These are phyloP conservation scores for Backusella luteola DNA, from an alignment of 192 early-diverging fungal species.

Conservation along the genomic window DNA sequence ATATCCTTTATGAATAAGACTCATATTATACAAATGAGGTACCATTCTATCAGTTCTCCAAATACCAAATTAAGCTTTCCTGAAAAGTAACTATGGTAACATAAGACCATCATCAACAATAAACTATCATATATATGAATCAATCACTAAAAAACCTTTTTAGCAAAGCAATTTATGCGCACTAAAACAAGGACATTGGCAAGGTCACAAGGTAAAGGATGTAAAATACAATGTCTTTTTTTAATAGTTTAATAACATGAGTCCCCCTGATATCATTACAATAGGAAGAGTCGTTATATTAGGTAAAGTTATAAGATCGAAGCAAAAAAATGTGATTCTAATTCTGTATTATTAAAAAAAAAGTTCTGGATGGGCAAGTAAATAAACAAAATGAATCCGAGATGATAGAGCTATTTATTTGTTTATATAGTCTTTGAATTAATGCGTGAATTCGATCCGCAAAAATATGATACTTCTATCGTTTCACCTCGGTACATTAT, in stretches of 20 bases:
- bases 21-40: not conserved
- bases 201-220: constrained; percentile 19
- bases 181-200: constrained; percentile 26
- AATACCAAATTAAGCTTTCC: not conserved
- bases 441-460: constrained; percentile 63
- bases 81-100: not conserved
- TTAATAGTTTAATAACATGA: no score
- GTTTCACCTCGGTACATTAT: constrained; percentile 68
- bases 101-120: not conserved
- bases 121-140: not conserved
- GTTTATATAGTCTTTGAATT: constrained; percentile 68
- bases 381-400: not conserved
- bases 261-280: no score
- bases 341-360: constrained; percentile 9
- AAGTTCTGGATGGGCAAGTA: constrained; percentile 60
- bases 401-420: not conserved
- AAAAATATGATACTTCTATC: constrained; percentile 68
- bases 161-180: constrained; percentile 12
- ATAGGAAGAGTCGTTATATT: constrained; percentile 34
- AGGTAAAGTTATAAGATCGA: constrained; percentile 12
- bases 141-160: not conserved
- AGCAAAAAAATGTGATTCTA: not conserved
- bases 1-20: not conserved
- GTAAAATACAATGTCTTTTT: no score
- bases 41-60: not conserved